Percentiles rank a stretch among this genome's conserved stretches.
Conservation (phyloP, 257 asterid species). For the Salvia splendens region DNA sequence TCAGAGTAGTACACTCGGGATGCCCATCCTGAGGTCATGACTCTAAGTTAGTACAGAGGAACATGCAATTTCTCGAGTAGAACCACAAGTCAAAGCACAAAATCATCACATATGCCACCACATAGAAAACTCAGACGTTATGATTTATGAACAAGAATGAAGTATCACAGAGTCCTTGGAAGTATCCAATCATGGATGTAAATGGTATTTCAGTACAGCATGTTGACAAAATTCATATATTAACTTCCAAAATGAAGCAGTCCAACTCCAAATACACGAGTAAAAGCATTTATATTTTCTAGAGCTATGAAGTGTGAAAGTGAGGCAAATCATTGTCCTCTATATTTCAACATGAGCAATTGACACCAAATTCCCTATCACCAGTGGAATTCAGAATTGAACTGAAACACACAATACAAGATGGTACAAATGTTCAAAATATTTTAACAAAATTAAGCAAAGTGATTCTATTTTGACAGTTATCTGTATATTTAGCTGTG, state of each 20-base stretch:
- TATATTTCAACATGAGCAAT: neutral
- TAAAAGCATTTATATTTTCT: neutral
- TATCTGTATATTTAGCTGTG: too few species aligned
- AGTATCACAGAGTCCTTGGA: constrained; percentile 16
- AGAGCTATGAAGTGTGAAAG: constrained; percentile 18
- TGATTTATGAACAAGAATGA: neutral
- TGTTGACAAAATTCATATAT: neutral
- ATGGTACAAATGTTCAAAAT: too few species aligned
- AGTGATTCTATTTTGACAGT: too few species aligned
- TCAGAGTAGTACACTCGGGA: constrained; percentile 89
- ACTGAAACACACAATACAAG: too few species aligned
- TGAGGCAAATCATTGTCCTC: neutral
- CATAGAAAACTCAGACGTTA: constrained; percentile 8
- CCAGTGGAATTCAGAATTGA: too few species aligned
- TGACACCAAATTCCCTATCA: neutral
- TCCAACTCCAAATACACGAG: neutral
- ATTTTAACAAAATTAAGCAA: too few species aligned
- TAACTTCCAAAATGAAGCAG: constrained; percentile 9
- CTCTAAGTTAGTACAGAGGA: constrained; percentile 24
- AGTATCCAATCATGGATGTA: neutral
- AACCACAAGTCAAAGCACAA: constrained; percentile 13
- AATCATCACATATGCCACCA: constrained; percentile 11
- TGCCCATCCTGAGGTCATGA: constrained; percentile 79
- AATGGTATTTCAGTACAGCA: neutral
- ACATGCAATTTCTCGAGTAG: constrained; percentile 20